These are phyloP conservation scores for Malassezia obtusa DNA, from an alignment of 1,284 basidiomycete genomes.

Conservation along the genomic window DNA sequence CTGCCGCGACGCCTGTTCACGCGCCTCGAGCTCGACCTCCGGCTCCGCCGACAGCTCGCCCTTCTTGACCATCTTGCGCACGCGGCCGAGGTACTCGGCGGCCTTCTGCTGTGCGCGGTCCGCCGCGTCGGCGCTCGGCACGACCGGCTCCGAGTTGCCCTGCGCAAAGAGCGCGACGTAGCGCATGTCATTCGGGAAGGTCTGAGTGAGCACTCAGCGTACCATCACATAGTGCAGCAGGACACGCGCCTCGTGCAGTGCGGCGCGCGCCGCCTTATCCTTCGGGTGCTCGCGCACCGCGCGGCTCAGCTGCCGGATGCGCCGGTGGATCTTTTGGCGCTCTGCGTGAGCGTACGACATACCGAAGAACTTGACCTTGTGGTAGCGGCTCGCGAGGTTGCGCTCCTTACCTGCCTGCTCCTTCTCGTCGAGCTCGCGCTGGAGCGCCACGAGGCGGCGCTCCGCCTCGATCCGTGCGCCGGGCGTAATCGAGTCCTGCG, in stretches of 20 bases:
- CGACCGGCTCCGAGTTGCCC: not conserved
- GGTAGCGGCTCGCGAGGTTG: slow-evolving; percentile 5
- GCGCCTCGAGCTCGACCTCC: slow-evolving; percentile 10
- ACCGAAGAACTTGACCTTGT: slow-evolving; percentile 20
- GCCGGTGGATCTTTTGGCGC: slow-evolving; percentile 15
- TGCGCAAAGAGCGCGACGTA: slow-evolving; percentile 15
- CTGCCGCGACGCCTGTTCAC: not conserved
- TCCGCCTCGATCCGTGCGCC: slow-evolving; percentile 17
- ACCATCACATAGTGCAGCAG: slow-evolving; percentile 17
- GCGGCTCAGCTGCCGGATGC: slow-evolving; percentile 9
- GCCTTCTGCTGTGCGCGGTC: slow-evolving; percentile 11
- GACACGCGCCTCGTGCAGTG: slow-evolving; percentile 7
- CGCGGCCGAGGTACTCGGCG: slow-evolving; percentile 9
- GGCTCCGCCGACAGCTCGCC: slow-evolving; percentile 13
- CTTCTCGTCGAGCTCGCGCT: slow-evolving; percentile 11
- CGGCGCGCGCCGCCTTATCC: not conserved
- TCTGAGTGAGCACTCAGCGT: not conserved
- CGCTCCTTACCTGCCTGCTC: slow-evolving; percentile 8
- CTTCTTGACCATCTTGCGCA: slow-evolving; percentile 10
- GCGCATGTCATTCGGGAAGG: slow-evolving; percentile 12
- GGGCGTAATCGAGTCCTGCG: slow-evolving; percentile 7
- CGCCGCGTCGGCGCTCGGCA: slow-evolving; percentile 1
- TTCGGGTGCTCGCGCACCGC: not conserved
- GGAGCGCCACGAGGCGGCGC: slow-evolving; percentile 6
- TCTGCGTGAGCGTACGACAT: not conserved